Evolutionary conservation across 176 grass and related monocot genomes (phyloP).

Genomic region (Thalia dealbata): DNA sequence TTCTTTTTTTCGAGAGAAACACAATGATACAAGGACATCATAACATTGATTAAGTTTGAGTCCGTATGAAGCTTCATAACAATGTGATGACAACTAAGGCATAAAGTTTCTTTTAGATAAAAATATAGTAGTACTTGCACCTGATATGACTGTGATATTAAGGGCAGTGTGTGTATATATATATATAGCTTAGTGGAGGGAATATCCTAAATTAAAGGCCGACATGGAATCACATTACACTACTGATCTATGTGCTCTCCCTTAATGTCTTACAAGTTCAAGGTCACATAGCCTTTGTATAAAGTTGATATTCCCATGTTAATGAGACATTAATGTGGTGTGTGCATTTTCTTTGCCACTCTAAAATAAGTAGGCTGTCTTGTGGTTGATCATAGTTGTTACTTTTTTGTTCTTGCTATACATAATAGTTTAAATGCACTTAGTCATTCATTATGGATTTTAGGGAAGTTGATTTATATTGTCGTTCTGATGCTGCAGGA

Average conservation of each 20-base stretch:
- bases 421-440: not conserved
- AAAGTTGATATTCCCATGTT: not conserved
- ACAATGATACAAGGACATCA: too few relatives aligned
- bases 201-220: not conserved
- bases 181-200: not conserved
- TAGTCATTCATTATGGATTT: too few relatives aligned
- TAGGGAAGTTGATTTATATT: not conserved
- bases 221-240: not conserved
- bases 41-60: too few relatives aligned
- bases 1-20: too few relatives aligned
- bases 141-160: not conserved
- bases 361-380: not conserved
- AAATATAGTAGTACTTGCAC: too few relatives aligned
- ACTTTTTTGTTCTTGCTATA: not conserved
- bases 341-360: not conserved
- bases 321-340: not conserved
- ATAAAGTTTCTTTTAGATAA: too few relatives aligned
- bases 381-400: not conserved
- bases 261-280: not conserved
- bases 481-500: constrained; percentile 27
- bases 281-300: not conserved
- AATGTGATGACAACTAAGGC: too few relatives aligned
- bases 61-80: too few relatives aligned
- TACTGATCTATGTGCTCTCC: not conserved
- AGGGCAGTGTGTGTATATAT: not conserved